A percentile compares a stretch with the other conserved stretches of the same genome.
phyloP scores from a whole-genome alignment of 1,284 basidiomycete species.

The Pseudozyma thailandica region DNA sequence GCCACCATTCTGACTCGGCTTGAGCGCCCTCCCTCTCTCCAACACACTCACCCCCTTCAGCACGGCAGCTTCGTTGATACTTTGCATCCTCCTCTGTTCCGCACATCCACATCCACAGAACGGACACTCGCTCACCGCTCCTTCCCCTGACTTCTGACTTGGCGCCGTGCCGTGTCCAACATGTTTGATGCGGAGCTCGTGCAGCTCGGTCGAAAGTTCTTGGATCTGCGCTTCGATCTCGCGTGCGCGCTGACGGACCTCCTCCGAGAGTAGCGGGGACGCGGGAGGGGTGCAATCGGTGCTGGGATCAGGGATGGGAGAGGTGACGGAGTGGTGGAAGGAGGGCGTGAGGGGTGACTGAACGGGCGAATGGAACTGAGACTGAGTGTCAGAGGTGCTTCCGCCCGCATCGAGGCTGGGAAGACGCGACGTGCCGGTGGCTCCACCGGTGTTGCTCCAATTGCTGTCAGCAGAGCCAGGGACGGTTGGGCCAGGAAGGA shows the following conservation, averaged over 20 bases:
- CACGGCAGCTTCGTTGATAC: conserved; percentile 56
- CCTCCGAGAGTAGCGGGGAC: conserved; percentile 31
- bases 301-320: conserved; percentile 3
- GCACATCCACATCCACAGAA: conserved; percentile 53
- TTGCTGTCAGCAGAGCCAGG: conserved; percentile 44
- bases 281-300: conserved; percentile 11
- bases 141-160: conserved; percentile 8
- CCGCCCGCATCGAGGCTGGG: conserved; percentile 43
- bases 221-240: conserved; percentile 50
- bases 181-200: conserved; percentile 39
- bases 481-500: conserved; percentile 30
- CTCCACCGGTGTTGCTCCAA: conserved; percentile 26
- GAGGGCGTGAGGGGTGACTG: conserved; percentile 43
- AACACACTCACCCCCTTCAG: conserved; percentile 55
- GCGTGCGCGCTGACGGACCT: conserved; percentile 39
- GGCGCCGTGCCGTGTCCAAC: conserved; percentile 37
- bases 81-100: conserved; percentile 51
- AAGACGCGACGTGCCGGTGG: conserved; percentile 17
- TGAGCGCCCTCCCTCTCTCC: conserved; percentile 52
- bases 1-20: conserved; percentile 40
- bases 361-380: conserved; percentile 41
- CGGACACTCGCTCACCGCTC: conserved; percentile 19
- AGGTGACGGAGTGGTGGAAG: conserved; percentile 30
- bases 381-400: conserved; percentile 38
- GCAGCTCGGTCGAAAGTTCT: conserved; percentile 46